Base-by-base conservation (phyloP, 306 rosid species). In the Luffa acutangula region DNA sequence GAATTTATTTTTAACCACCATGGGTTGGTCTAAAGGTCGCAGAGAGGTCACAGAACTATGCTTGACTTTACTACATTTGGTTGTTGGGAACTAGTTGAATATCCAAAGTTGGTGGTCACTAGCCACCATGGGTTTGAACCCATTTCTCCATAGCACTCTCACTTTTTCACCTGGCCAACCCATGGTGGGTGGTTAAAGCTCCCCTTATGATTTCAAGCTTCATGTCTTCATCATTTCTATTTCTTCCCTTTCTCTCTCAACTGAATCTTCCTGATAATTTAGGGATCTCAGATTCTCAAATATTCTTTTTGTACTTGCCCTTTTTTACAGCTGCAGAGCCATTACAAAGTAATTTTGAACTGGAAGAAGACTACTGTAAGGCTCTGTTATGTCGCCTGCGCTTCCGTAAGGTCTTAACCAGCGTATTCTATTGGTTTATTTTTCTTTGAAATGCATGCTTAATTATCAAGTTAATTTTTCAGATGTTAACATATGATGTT, bases 401-500 rank as follows among this genome's bases (percentile, higher is more conserved):
- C 89, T 93, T 95, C 89, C 98, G 97, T 92, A 95, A 95, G 98
- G 98, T 95, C 91, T 95, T 89, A 90, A 83, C 94, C 92, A 87
- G 81, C 85, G 92, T 87, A 76, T 84, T 20, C 60, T 76, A 42
- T 48, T 9, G 80, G 79, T 80, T 84, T 33, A 7, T 10, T 20
- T 58, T 58, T 31, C 77, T 49, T 20, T 71, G 56, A 11, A 48
- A 72, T 52, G 37, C 42, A 48, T 72, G 41, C 59, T 72, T 25
- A 46, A 71, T 39, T 72, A 48, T 48, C 42, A 72, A 12, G 58
- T 48, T 9, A 0, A 48, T 20, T 48, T 72, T 48, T 48, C 59
- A 51, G 36, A 12, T 48, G 58, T 49, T 20, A 20, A 70, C 39
- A 13, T 72, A 33, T 31, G 58, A 7, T 39, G 74, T 67, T 67